Conservation (phyloP, 176 grass and related monocot species). For the Oryza rufipogon region DNA sequence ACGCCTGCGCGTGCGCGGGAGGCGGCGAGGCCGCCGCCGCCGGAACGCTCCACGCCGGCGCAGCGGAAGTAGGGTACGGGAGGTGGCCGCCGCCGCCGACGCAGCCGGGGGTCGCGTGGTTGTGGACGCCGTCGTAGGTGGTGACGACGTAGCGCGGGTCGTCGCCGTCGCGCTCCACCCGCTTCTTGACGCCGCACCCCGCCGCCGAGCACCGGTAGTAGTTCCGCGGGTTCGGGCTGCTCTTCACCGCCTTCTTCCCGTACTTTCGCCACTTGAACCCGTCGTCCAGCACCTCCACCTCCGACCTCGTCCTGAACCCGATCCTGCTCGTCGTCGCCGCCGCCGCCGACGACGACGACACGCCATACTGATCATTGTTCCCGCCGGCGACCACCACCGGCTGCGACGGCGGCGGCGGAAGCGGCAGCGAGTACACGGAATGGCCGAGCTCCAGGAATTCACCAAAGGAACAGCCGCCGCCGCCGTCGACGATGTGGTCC, state of each 20-base stretch:
- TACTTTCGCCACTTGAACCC: slow-evolving; percentile 99
- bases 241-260: slow-evolving; percentile 95
- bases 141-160: slow-evolving; percentile 78
- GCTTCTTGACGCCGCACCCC: slow-evolving; percentile 88
- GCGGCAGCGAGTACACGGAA: slow-evolving; percentile 6
- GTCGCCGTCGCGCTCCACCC: slow-evolving; percentile 75
- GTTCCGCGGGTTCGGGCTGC: slow-evolving; percentile 95
- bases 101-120: slow-evolving; percentile 56
- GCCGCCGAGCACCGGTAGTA: slow-evolving; percentile 80
- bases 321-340: slow-evolving; percentile 40
- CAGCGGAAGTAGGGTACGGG: too few species aligned
- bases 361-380: not conserved
- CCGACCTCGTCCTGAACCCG: slow-evolving; percentile 88
- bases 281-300: slow-evolving; percentile 83
- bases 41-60: not conserved
- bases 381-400: not conserved
- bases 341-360: not conserved
- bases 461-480: too few species aligned
- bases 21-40: not conserved
- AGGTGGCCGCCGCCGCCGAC: too few species aligned
- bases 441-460: slow-evolving; percentile 5
- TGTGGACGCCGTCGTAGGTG: slow-evolving; percentile 93
- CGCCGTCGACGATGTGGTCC: not conserved
- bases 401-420: not conserved
- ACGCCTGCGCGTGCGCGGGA: not conserved